These are phyloP conservation scores for Daedaleopsis sinensis DNA, from an alignment of 768 basidiomycete species.

Conservation along the genomic window DNA sequence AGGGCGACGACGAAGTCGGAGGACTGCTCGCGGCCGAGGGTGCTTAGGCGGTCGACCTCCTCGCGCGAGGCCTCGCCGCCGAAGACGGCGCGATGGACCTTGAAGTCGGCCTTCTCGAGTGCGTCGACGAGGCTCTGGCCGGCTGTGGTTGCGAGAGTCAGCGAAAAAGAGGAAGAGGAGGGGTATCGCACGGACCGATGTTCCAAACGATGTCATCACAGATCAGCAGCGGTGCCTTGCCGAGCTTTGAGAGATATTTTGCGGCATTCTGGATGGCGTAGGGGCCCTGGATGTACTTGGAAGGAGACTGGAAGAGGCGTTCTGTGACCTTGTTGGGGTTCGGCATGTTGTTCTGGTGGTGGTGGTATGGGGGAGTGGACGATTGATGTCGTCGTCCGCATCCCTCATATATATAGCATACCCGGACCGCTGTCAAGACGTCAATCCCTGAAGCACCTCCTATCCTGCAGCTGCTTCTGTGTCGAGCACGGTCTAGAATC, in stretches of 20 bases:
- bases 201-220: constrained; percentile 33
- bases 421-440: not conserved
- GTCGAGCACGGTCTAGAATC: no score
- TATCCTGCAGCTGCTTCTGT: no score
- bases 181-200: constrained; percentile 22
- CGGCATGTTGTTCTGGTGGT: constrained; percentile 15
- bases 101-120: constrained; percentile 27
- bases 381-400: not conserved
- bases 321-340: constrained; percentile 31
- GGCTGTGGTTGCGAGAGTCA: constrained; percentile 13
- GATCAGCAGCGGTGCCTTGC: constrained; percentile 28
- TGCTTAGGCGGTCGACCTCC: constrained; percentile 29
- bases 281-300: constrained; percentile 37
- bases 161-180: no score
- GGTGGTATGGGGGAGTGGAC: not conserved
- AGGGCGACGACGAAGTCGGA: constrained; percentile 35
- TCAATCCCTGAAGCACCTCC: not conserved
- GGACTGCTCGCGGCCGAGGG: constrained; percentile 18
- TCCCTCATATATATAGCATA: not conserved
- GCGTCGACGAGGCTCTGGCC: constrained; percentile 30
- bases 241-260: constrained; percentile 29
- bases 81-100: constrained; percentile 29
- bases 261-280: constrained; percentile 35
- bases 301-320: constrained; percentile 35
- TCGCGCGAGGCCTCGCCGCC: constrained; percentile 34